Evolutionary conservation across 2,329 filamentous ascomycete genomes (phyloP).

Genomic region (Paracamarosporium sp.): DNA sequence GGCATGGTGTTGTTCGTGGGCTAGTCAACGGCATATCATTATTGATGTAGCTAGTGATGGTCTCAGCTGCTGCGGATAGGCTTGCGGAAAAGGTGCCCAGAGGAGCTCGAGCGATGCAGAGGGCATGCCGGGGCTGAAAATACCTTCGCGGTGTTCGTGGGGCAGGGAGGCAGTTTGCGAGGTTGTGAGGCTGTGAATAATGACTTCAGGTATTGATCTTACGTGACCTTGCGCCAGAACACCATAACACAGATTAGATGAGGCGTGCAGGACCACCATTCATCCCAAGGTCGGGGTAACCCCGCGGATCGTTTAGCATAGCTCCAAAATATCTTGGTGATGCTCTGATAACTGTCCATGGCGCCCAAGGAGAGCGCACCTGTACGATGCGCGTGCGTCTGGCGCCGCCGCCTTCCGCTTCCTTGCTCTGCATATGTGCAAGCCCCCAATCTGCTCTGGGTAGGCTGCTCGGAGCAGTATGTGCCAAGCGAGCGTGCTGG

Average conservation of each 20-base stretch:
- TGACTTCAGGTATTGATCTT: background rate
- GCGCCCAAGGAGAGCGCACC: background rate
- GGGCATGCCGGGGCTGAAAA: background rate
- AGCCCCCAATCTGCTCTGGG: background rate
- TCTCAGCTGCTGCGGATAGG: background rate
- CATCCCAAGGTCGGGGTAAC: background rate
- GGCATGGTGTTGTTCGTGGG: background rate
- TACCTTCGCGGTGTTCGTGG: background rate
- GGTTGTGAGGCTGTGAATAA: background rate
- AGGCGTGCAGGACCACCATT: background rate
- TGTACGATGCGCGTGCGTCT: background rate
- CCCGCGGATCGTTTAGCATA: background rate
- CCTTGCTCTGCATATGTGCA: background rate
- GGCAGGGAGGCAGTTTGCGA: background rate
- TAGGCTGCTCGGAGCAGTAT: background rate
- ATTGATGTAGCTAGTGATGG: conserved; percentile 1
- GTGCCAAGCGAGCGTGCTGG: background rate
- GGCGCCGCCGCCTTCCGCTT: background rate
- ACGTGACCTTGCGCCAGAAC: background rate
- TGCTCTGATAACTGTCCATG: background rate
- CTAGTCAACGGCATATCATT: background rate
- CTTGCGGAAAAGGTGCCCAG: background rate
- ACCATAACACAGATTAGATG: background rate
- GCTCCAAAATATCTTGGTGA: background rate
- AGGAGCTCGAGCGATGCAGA: no score